phyloP scores from a whole-genome alignment of 495 filamentous ascomycete species.

The Trichoderma virens region DNA sequence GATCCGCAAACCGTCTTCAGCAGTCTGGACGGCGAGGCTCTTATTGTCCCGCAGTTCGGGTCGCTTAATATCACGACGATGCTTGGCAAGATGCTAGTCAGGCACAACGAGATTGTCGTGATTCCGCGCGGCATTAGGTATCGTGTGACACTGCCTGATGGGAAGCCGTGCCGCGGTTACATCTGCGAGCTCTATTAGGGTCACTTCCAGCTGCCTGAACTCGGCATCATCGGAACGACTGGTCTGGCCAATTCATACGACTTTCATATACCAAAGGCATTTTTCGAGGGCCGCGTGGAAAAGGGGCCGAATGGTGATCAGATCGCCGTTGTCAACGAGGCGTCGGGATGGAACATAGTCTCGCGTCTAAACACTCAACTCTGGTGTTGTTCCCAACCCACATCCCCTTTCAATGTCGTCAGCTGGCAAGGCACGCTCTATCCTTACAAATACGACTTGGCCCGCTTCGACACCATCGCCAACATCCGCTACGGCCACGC shows the following conservation, averaged over 20 bases:
- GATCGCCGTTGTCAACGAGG: constrained; percentile 29
- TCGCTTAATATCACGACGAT: constrained; percentile 66
- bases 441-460: constrained; percentile 80
- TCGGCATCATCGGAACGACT: constrained; percentile 64
- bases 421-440: constrained; percentile 76
- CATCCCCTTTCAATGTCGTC: constrained; percentile 75
- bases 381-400: constrained; percentile 54
- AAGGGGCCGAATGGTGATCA: not conserved
- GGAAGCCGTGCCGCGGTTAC: constrained; percentile 57
- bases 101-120: constrained; percentile 63
- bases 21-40: constrained; percentile 61
- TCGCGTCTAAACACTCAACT: constrained; percentile 58
- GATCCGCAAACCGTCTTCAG: constrained; percentile 53
- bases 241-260: constrained; percentile 63
- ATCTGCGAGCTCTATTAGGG: constrained; percentile 63
- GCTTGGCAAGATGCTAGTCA: constrained; percentile 53
- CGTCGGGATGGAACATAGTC: constrained; percentile 41
- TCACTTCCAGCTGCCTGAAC: constrained; percentile 60
- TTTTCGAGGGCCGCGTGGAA: constrained; percentile 42
- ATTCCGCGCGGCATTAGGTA: constrained; percentile 63
- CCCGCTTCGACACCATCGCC: constrained; percentile 70
- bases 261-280: constrained; percentile 59
- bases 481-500: constrained; percentile 72
- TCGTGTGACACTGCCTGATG: constrained; percentile 46
- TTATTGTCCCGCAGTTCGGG: constrained; percentile 62